A percentile compares a stretch with the other conserved stretches of the same genome.
These are phyloP conservation scores for Carex scoparia DNA, from an alignment of 176 grass and related monocot genomes.

Conservation along the genomic window DNA sequence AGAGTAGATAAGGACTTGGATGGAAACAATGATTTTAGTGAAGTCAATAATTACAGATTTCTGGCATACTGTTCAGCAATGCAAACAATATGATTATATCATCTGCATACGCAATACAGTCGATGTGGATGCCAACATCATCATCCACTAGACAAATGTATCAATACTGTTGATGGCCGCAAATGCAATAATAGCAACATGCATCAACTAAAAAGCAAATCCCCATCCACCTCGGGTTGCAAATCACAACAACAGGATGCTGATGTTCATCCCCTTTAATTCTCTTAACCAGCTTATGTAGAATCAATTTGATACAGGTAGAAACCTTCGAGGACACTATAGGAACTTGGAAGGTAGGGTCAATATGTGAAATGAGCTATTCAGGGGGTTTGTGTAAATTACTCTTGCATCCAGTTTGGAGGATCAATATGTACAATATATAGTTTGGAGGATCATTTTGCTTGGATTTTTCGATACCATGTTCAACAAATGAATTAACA, in stretches of 20 bases:
- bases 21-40: background rate
- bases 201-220: background rate
- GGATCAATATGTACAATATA: background rate
- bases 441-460: background rate
- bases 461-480: background rate
- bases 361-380: background rate
- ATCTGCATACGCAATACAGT: background rate
- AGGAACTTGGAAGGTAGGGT: background rate
- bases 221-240: background rate
- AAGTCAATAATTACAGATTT: background rate
- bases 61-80: background rate
- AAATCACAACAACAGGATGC: background rate
- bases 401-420: background rate
- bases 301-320: background rate
- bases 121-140: background rate
- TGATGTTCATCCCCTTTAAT: background rate
- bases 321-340: background rate
- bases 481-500: background rate
- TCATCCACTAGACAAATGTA: background rate
- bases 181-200: background rate
- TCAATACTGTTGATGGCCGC: background rate
- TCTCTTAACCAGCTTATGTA: background rate
- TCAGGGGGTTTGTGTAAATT: background rate
- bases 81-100: background rate
- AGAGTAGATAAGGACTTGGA: background rate